Base-by-base conservation (phyloP, 208 protist species). In the Spongospora subterranea region DNA sequence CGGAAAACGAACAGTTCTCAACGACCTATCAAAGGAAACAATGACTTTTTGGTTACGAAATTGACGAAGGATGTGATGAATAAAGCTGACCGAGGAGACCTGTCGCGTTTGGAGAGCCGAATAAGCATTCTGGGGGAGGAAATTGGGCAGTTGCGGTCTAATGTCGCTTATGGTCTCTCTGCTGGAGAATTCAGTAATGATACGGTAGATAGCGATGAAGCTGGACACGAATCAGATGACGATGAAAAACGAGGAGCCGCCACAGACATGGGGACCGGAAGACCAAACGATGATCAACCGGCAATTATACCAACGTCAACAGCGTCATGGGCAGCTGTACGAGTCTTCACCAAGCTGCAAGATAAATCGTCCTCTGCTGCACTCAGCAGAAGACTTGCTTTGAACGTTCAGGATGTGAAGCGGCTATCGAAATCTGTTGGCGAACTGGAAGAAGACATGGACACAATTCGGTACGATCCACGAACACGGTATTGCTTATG, bases 301-400 rank as follows among this genome's bases (percentile, higher is more conserved):
- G 71, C 71, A 20, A 13, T 82, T 20, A 82, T 43, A 43, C 6
- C 6, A 39, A 6, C 17, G 71, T 40, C 17, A 20, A 39, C 71
- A n/a, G 17, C 6, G 35, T 20, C 6, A 40, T 82, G 71, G 71
- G 71, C 71, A 20, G 71, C 71, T 20, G 71, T 82, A 39, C 71
- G 71, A 6, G 71, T 82, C 17, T 82, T 82, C 71, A 82, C 71
- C 17, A 82, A 82, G n/a, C 6, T 82, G 71, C 71, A 82, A n/a
- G 71, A 82, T 43, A 6, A n/a, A 35, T 6, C 71, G n/a, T 82
- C 71, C 6, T 40, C 71, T 35, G 71, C 71, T 20, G 71, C 71
- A 20, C 71, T 82, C 17, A 82, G 35, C 71, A 82, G 35, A 43
- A 82, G 35, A n/a, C 6, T 82, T 20, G 71, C 71, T 6, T 43